phyloP scores from a whole-genome alignment of 768 basidiomycete genomes.

The Candolleomyces eurysporus region DNA sequence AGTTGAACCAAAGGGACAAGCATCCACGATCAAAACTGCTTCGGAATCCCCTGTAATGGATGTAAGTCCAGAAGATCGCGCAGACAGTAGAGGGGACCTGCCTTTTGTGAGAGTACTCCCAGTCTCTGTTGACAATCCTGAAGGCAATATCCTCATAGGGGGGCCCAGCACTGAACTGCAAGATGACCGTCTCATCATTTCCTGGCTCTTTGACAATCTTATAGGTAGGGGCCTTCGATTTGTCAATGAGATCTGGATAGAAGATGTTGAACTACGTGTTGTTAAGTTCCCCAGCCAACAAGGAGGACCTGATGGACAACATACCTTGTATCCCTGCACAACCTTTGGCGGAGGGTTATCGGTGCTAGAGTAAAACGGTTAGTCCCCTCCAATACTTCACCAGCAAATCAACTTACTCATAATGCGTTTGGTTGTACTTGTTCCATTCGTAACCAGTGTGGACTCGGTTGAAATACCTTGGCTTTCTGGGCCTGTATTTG shows the following conservation, averaged over 20 bases:
- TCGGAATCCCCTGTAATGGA: conserved; percentile 74
- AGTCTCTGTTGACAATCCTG: conserved; percentile 94
- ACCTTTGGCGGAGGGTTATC: conserved; percentile 99
- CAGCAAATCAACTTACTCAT: conserved; percentile 69
- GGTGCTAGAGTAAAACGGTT: conserved; percentile 48
- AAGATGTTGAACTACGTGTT: conserved; percentile 83
- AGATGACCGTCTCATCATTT: conserved; percentile 90
- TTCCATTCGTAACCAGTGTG: conserved; percentile 99
- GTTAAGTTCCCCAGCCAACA: conserved; percentile 3
- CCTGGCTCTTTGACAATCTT: conserved; percentile 92
- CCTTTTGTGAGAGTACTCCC: conserved; percentile 99
- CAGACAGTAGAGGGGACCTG: conserved; percentile 37
- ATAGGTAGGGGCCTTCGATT: conserved; percentile 94
- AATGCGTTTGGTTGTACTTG: conserved; percentile 99
- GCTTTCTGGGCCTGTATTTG: conserved; percentile 95
- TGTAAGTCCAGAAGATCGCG: conserved; percentile 4
- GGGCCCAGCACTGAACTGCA: conserved; percentile 94
- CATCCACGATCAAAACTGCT: conserved; percentile 98
- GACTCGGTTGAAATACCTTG: conserved; percentile 97
- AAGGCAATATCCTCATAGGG: conserved; percentile 99
- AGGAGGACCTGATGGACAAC: conserved; percentile 11
- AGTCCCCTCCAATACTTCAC: not conserved
- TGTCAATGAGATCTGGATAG: conserved; percentile 99
- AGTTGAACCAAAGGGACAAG: conserved; percentile 94
- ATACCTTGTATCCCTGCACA: conserved; percentile 95